Base-by-base conservation (phyloP, 2,329 filamentous ascomycete species). In the Paecilomyces formosus region DNA sequence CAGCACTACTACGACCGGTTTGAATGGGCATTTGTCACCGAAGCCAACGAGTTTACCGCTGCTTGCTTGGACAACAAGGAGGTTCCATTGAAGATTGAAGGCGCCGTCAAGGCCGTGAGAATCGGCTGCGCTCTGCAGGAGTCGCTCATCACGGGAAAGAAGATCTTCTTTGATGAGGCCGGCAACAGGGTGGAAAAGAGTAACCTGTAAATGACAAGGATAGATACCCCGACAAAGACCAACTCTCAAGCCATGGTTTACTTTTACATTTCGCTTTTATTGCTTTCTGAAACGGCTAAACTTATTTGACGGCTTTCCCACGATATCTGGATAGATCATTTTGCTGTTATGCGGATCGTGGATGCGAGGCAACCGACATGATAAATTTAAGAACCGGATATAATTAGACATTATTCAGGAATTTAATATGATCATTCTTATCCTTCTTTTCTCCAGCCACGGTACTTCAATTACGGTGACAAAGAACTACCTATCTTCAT, bases 1-100 rank as follows among this genome's bases (percentile, higher is more conserved):
- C 76, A 79, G 61, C 78, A 82, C 62, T 88, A 88, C 70, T 88
- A 85, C 68, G 85, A 83, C 55, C 76, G 85, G 0, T 88, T 88
- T 65, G 78, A 84, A 68, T 74, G 83, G 52, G 85, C 86, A 0
- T 88, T 88, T 67, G 81, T 86, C 21, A 82, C 76, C 1, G 85
- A 88, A 74, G 82, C 83, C 3, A 83, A 85, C 59, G 84, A 88
- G 73, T 88, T 88, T 63, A 84, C 84, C 0, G 81, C 79, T 9
- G 77, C 75, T 28, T 82, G 83, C 56, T 68, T 88, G 58, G 84
- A 88, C 62, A 70, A 82, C 60, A 81, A 70, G 30, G 68, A 75
- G 24, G 70, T 85, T 56, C 84, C 85, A 0, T 74, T 88, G 65
- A 80, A 82, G 68, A 69, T 88, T 39, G 69, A 75, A 22, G 81